Conservation (phyloP, 2,329 filamentous ascomycete genomes). For the Endothia cerciana region DNA sequence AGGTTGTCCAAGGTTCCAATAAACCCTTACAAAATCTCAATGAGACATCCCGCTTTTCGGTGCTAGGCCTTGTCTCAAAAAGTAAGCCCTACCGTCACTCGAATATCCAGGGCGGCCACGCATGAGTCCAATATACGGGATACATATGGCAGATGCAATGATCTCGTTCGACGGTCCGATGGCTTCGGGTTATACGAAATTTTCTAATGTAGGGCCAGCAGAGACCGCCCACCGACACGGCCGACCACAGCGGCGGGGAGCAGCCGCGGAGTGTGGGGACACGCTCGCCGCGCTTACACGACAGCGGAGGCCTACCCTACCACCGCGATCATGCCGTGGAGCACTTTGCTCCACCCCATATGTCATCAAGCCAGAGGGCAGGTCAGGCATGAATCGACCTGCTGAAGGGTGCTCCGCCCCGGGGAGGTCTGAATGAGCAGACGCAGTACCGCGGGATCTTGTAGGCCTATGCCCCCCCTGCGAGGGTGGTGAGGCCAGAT, state of each 20-base stretch:
- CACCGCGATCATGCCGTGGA: slow-evolving; percentile 14
- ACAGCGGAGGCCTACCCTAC: slow-evolving; percentile 15
- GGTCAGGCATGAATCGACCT: background rate
- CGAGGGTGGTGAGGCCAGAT: background rate
- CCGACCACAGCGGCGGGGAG: slow-evolving; percentile 12
- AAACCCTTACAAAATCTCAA: no score
- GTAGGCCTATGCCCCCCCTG: background rate
- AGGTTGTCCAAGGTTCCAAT: slow-evolving; percentile 2
- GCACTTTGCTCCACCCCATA: slow-evolving; percentile 16
- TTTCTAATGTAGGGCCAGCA: background rate
- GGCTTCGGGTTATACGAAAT: background rate
- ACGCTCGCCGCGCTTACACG: slow-evolving; percentile 16
- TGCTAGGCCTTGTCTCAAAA: slow-evolving; percentile 23
- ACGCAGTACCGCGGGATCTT: background rate
- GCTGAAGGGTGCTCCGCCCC: background rate
- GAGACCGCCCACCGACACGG: background rate
- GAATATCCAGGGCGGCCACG: no score
- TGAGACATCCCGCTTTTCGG: background rate
- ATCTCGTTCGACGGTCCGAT: background rate
- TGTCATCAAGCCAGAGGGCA: background rate
- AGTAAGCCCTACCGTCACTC: background rate
- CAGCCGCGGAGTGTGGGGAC: slow-evolving; percentile 14
- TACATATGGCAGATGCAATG: background rate
- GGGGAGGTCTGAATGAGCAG: background rate
- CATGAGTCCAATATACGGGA: background rate